Conservation (phyloP, 495 filamentous ascomycete species). For the Mytilinidion resinicola region DNA sequence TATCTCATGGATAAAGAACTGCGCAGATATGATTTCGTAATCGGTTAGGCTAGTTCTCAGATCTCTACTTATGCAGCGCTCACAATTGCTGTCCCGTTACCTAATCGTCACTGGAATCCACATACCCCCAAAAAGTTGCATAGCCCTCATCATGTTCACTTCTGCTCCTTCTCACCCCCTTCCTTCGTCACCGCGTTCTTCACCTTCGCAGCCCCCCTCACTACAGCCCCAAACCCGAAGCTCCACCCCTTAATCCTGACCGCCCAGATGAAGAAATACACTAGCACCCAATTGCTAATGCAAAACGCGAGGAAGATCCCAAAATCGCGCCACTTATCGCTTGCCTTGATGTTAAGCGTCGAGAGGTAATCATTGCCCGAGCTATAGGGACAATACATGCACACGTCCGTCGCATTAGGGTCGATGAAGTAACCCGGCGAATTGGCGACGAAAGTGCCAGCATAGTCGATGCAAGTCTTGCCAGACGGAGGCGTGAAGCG, state of each 20-base stretch:
- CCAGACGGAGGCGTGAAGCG: constrained; percentile 59
- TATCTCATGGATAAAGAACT: no score
- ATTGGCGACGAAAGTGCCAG: constrained; percentile 25
- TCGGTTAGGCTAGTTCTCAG: no score
- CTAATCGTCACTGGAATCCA: no score
- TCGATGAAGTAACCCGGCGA: constrained; percentile 47
- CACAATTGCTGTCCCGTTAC: no score
- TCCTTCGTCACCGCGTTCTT: no score
- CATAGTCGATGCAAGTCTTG: constrained; percentile 57
- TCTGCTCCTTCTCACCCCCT: no score
- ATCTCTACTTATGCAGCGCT: no score
- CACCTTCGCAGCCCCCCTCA: constrained; percentile 28
- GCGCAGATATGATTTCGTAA: no score
- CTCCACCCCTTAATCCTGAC: constrained; percentile 66
- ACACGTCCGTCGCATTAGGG: constrained; percentile 49
- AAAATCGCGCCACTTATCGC: constrained; percentile 67
- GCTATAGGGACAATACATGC: constrained; percentile 69
- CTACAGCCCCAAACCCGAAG: constrained; percentile 61
- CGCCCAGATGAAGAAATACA: constrained; percentile 83
- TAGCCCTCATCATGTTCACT: no score
- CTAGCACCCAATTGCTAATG: constrained; percentile 67
- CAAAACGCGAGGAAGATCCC: constrained; percentile 74
- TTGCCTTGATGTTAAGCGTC: constrained; percentile 57
- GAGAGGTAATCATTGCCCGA: constrained; percentile 55
- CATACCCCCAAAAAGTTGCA: no score